Conservation (phyloP, 2,329 filamentous ascomycete species). For the Aureobasidium sp. region DNA sequence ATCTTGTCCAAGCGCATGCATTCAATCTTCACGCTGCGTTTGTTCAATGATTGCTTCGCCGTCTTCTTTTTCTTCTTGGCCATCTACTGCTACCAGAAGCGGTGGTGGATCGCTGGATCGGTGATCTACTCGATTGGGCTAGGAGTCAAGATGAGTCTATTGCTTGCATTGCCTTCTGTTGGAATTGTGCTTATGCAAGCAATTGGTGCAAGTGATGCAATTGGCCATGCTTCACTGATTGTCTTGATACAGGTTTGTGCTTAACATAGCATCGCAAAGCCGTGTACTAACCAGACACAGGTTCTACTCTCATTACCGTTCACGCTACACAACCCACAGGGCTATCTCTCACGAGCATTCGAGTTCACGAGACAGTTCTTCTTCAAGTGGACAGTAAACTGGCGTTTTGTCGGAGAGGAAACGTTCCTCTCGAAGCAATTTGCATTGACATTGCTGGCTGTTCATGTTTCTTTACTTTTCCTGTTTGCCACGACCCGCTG, state of each 20-base stretch:
- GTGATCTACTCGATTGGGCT: slow-evolving; percentile 69
- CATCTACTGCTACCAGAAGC: slow-evolving; percentile 69
- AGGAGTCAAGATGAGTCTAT: slow-evolving; percentile 89
- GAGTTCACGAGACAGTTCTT: slow-evolving; percentile 86
- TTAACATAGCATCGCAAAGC: neutral
- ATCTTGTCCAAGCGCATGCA: slow-evolving; percentile 87
- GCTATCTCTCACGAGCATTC: slow-evolving; percentile 77
- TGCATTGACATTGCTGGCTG: slow-evolving; percentile 54
- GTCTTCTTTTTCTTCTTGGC: slow-evolving; percentile 73
- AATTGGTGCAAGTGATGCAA: slow-evolving; percentile 54
- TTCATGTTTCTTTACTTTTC: slow-evolving; percentile 58
- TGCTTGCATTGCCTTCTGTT: slow-evolving; percentile 75
- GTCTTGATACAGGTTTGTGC: slow-evolving; percentile 63
- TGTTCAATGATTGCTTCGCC: slow-evolving; percentile 95
- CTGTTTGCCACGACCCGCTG: slow-evolving; percentile 61
- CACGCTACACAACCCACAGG: slow-evolving; percentile 51
- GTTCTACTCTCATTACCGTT: slow-evolving; percentile 58
- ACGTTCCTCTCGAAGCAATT: slow-evolving; percentile 66
- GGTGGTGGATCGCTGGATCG: slow-evolving; percentile 64
- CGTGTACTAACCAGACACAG: slow-evolving; percentile 25
- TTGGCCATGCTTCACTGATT: slow-evolving; percentile 65
- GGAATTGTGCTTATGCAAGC: slow-evolving; percentile 68
- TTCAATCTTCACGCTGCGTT: slow-evolving; percentile 82
- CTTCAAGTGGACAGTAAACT: slow-evolving; percentile 99
- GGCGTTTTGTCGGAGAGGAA: slow-evolving; percentile 86